Evolutionary conservation across 495 filamentous ascomycete genomes (phyloP), one percentile per base, ranked within the genome.

Genomic region (Cercophora sp.): DNA sequence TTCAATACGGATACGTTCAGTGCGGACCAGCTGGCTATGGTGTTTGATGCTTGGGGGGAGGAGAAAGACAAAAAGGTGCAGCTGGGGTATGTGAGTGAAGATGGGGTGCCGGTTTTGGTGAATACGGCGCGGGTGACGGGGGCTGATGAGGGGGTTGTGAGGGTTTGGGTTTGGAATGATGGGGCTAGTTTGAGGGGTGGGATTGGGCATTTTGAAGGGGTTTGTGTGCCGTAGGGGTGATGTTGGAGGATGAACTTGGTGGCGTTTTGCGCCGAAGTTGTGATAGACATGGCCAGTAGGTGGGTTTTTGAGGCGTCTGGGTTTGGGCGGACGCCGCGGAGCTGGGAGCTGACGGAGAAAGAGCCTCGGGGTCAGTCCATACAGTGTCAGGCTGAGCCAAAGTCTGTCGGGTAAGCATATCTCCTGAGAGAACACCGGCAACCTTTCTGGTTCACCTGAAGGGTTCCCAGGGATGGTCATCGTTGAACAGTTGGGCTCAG

Each of bases 91-190:
- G 45, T 59, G 8, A 41, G 22, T 5, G 54, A 51, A 18, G 50
- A 52, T 13, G 50, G 46, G 8, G 41, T 52, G 43, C 60, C 60
- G 16, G 60, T 59, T 11, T 51, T 59, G 54, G 50, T 63, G 40
- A 54, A 51, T 19, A 63, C 60, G 26, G 19, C 34, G 8, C 47
- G 48, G 6, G 51, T 59, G 9, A 51, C 56, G 11, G 51, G 31
- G 22, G 53, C 19, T 11, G 56, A 63, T 40, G 41, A 42, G 2
- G 60, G 43, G 10, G 52, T 63, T 8, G 45, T 63, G 51, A 49
- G 60, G 51, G 41, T 63, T 31, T 63, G 60, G 60, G 56, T 63
- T 23, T 63, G 44, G 37, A 63, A 63, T 39, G 56, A 63, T 19
- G 54, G 60, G 23, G 23, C 3, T 8, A 57, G 53, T 41, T 34